These are phyloP conservation scores for Globisporangium mamillatum DNA, from an alignment of 352 stramenopile genomes.

Conservation along the genomic window DNA sequence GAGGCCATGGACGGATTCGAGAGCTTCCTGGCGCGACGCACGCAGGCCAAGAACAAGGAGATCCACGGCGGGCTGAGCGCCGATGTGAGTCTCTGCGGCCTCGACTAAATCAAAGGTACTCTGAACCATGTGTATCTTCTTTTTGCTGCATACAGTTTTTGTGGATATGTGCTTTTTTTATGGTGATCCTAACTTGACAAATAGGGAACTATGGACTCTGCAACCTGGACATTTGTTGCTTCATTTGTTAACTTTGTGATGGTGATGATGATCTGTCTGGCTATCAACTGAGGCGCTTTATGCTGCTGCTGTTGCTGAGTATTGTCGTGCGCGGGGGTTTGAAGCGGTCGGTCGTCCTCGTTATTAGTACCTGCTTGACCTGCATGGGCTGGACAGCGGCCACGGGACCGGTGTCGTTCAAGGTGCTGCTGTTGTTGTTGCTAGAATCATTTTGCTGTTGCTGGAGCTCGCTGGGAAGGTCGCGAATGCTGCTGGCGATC, in stretches of 20 bases:
- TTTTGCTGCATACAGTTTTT: not conserved
- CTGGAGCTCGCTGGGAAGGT: slow-evolving; percentile 25
- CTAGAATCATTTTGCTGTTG: slow-evolving; percentile 16
- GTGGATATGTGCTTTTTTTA: not conserved
- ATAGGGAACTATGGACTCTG: not conserved
- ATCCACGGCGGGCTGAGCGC: slow-evolving; percentile 75
- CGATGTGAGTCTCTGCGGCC: slow-evolving; percentile 78
- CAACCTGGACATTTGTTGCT: not conserved
- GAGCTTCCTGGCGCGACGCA: slow-evolving; percentile 70
- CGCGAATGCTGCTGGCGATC: slow-evolving; percentile 33
- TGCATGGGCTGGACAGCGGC: slow-evolving; percentile 4
- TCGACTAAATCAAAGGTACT: slow-evolving; percentile 54
- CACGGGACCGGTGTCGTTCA: not conserved
- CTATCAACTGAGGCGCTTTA: slow-evolving; percentile 10
- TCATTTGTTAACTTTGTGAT: not conserved
- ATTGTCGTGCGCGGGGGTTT: not conserved
- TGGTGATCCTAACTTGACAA: not conserved
- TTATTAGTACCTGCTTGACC: slow-evolving; percentile 17
- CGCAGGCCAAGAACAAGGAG: slow-evolving; percentile 84
- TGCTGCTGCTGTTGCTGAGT: slow-evolving; percentile 15
- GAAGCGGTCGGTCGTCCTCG: not conserved
- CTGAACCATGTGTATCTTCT: not conserved
- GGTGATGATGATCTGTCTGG: not conserved
- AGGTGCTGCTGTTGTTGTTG: not conserved
- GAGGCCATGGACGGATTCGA: slow-evolving; percentile 78